Base-by-base conservation (phyloP, 176 grass and related monocot genomes). In the Juncus effusus region DNA sequence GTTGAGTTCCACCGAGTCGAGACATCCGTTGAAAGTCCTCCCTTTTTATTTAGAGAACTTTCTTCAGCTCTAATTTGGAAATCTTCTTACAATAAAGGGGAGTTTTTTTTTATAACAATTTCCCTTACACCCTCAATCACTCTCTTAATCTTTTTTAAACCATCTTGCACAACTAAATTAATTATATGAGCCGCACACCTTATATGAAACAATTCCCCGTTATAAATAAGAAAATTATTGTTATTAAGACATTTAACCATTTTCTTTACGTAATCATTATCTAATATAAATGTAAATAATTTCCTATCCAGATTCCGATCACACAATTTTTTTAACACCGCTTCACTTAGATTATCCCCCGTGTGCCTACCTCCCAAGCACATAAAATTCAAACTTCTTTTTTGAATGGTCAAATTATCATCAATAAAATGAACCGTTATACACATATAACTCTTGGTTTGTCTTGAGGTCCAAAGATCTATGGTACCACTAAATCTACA, bases 271-370 rank as follows among this genome's bases (percentile, higher is more conserved):
- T 28, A 28, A 28, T 28, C 19, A 28, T 28, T 28, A 28, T 28
- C 19, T 28, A 28, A 28, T 28, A 28, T 28, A 28, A 28, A 28
- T 28, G 19, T 28, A 28, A 28, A 28, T 28, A 65, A 38, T 44
- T 65, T 65, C 3, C n/a, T 40, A 44, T 44, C 16, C n/a, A 65
- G 40, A 36, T 65, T 65, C 61, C 61, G 40, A 65, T 65, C 61
- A 65, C 36, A 40, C 61, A 65, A 40, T 38, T 38, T 44, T 40
- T 65, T 44, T 6, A 65, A 6, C 3, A 65, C 36, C 10, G 61
- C 36, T 40, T 39, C 7, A 28, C 19, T 28, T 28, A 28, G 19
- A 28, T 28, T 28, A 28, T 28, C 19, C 19, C 19, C 19, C 19
- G 1, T 28, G 19, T 28, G 19, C 19, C 19, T 28, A 28, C 19